Evolutionary conservation across 177 flowering plant genomes (phyloP).

Genomic region (Tripterygium wilfordii): DNA sequence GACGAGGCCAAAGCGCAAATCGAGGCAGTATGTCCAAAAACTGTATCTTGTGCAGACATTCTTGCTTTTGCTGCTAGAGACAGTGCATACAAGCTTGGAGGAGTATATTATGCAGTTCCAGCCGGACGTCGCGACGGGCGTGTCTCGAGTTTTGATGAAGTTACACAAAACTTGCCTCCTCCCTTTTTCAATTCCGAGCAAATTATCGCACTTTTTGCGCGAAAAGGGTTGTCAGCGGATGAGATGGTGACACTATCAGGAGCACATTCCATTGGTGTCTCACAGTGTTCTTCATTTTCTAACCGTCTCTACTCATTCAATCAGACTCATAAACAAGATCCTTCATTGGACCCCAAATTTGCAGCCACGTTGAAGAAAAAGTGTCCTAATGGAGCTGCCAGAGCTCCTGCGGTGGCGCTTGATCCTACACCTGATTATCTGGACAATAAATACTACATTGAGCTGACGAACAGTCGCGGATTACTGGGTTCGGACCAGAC

Average conservation of each 20-base stretch:
- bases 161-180: slow-evolving; percentile 23
- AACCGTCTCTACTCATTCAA: slow-evolving; percentile 31
- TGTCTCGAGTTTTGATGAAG: slow-evolving; percentile 20
- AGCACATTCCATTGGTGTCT: slow-evolving; percentile 45
- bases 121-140: slow-evolving; percentile 47
- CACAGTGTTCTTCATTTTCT: slow-evolving; percentile 38
- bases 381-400: slow-evolving; percentile 20
- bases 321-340: slow-evolving; percentile 24
- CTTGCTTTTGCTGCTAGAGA: too few species aligned
- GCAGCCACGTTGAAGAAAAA: slow-evolving; percentile 22
- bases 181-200: slow-evolving; percentile 18
- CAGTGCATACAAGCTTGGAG: too few species aligned
- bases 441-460: slow-evolving; percentile 32
- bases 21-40: slow-evolving; percentile 34
- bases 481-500: slow-evolving; percentile 28
- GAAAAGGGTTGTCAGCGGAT: too few species aligned
- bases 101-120: slow-evolving; percentile 29
- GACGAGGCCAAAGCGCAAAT: too few species aligned
- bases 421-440: slow-evolving; percentile 26
- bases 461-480: slow-evolving; percentile 15
- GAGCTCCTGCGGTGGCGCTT: slow-evolving; percentile 15
- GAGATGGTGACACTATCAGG: slow-evolving; percentile 49
- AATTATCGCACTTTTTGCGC: slow-evolving; percentile 19
- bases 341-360: slow-evolving; percentile 23
- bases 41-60: slow-evolving; percentile 54